phyloP scores from a whole-genome alignment of 202 grass and related monocot species.

The Eragrostis tef region DNA sequence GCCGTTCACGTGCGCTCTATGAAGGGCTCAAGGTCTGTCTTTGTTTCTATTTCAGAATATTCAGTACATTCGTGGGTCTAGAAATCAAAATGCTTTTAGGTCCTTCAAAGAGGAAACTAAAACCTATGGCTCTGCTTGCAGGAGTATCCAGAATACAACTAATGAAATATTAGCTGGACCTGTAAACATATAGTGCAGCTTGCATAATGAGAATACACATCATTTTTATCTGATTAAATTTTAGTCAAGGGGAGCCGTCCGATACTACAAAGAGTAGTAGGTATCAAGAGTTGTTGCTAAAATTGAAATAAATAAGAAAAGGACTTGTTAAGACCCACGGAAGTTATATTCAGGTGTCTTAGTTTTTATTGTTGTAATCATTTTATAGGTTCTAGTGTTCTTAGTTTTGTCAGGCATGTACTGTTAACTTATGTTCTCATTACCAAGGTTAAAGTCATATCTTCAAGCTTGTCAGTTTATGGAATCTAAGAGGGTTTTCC shows the following conservation, averaged over 20 bases:
- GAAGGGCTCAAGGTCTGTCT: constrained; percentile 93
- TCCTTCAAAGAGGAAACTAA: constrained; percentile 13
- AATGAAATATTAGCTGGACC: background rate
- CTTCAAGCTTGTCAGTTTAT: constrained; percentile 11
- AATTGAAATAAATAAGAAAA: constrained; percentile 23
- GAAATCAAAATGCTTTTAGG: background rate
- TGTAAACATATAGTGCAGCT: background rate
- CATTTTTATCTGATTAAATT: too few species aligned
- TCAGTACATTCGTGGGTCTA: background rate
- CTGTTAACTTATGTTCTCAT: constrained; percentile 23
- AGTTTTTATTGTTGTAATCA: background rate
- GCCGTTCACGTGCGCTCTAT: constrained; percentile 97
- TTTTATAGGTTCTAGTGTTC: background rate
- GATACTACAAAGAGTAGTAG: too few species aligned
- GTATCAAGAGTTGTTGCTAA: constrained; percentile 25
- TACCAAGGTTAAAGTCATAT: background rate
- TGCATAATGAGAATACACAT: background rate
- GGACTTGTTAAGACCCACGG: constrained; percentile 2
- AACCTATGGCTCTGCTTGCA: background rate
- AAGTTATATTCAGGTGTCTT: constrained; percentile 19
- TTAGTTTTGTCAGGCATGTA: constrained; percentile 28
- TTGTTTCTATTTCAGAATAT: constrained; percentile 31
- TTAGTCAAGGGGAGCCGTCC: too few species aligned
- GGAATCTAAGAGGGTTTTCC: constrained; percentile 27
- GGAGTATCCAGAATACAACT: background rate